Percentiles rank a stretch among this genome's conserved stretches.
Evolutionary conservation across 2,329 filamentous ascomycete species (phyloP).

Genomic region (Colletotrichum liaoningense): DNA sequence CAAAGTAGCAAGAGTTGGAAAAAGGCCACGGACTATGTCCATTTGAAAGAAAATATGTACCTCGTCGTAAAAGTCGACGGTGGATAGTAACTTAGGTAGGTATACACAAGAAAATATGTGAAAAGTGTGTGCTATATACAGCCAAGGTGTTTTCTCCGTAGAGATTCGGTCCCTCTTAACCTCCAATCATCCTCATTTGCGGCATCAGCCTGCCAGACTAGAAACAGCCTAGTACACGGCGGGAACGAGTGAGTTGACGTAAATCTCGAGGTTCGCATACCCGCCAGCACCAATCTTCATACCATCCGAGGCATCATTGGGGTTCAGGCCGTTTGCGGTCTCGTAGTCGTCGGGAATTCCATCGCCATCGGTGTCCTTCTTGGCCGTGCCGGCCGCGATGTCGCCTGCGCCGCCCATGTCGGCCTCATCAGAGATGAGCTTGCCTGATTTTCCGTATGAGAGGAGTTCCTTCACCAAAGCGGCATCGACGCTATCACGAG

Average conservation of each 20-base stretch:
- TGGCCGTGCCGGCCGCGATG: constrained; percentile 50
- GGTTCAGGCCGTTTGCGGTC: constrained; percentile 52
- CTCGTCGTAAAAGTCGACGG: constrained; percentile 1
- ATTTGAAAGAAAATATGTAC: constrained; percentile 2
- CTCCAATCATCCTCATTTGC: neutral
- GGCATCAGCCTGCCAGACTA: constrained; percentile 45
- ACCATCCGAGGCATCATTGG: constrained; percentile 51
- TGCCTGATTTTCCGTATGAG: constrained; percentile 57
- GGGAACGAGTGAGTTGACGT: constrained; percentile 60
- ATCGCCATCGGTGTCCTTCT: constrained; percentile 58
- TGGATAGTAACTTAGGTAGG: neutral
- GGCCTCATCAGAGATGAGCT: constrained; percentile 58
- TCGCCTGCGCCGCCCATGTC: constrained; percentile 53
- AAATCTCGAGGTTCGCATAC: constrained; percentile 60
- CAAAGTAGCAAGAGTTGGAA: neutral
- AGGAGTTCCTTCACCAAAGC: constrained; percentile 55
- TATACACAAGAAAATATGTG: constrained; percentile 14
- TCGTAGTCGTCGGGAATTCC: constrained; percentile 63
- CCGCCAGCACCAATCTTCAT: constrained; percentile 54
- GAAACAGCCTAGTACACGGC: constrained; percentile 50
- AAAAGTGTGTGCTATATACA: constrained; percentile 13
- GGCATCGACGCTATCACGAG: constrained; percentile 57
- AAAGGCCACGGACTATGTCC: neutral
- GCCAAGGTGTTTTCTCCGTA: neutral
- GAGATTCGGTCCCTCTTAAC: neutral